phyloP scores from a whole-genome alignment of 2,329 filamentous ascomycete species.

The Verticillium longisporum region DNA sequence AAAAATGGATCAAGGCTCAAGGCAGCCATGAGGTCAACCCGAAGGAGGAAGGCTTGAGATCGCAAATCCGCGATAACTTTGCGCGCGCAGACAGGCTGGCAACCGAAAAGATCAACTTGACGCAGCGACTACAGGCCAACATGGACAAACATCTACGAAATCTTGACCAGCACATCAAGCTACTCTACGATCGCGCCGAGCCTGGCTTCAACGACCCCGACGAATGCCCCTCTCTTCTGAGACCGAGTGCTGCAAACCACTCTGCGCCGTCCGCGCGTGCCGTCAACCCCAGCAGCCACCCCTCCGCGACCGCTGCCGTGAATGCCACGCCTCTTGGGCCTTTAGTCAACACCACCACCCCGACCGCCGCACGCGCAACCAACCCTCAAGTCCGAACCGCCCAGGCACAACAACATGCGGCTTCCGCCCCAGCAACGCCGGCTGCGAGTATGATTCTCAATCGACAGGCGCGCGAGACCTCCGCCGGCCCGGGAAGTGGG shows the following conservation, averaged over 20 bases:
- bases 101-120: constrained; percentile 66
- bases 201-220: constrained; percentile 56
- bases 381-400: constrained; percentile 41
- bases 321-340: constrained; percentile 26
- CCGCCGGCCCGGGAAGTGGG: constrained; percentile 45
- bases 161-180: constrained; percentile 57
- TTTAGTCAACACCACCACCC: constrained; percentile 31
- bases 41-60: constrained; percentile 63
- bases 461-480: constrained; percentile 49
- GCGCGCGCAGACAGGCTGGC: constrained; percentile 63
- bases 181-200: constrained; percentile 53
- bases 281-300: constrained; percentile 34
- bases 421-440: constrained; percentile 53
- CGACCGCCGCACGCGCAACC: constrained; percentile 32
- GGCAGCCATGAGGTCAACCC: constrained; percentile 68
- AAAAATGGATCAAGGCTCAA: constrained; percentile 74
- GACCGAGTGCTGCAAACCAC: constrained; percentile 48
- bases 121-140: constrained; percentile 53
- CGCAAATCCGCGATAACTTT: constrained; percentile 61
- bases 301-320: constrained; percentile 17
- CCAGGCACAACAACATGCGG: constrained; percentile 43
- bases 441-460: constrained; percentile 54
- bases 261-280: constrained; percentile 30
- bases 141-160: constrained; percentile 57
- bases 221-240: constrained; percentile 55